These are phyloP conservation scores for Phytophthora fragariaefolia DNA, from an alignment of 352 stramenopile species.

Conservation along the genomic window DNA sequence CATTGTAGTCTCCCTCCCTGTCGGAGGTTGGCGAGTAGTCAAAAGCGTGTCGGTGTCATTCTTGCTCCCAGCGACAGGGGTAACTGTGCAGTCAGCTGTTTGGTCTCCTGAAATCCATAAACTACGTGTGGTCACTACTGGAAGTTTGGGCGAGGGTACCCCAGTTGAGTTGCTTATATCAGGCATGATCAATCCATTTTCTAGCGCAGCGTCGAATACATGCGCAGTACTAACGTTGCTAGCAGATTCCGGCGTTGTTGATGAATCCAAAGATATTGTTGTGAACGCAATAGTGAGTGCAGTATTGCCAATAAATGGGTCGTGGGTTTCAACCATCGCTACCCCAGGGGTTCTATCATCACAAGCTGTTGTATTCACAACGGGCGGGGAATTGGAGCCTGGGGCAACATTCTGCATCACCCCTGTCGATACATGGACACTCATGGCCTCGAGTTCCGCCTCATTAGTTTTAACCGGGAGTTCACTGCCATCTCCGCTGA, in stretches of 20 bases:
- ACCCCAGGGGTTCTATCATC: slow-evolving; percentile 60
- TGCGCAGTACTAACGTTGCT: slow-evolving; percentile 49
- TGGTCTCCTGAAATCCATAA: slow-evolving; percentile 40
- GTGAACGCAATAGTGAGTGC: slow-evolving; percentile 54
- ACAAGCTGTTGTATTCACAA: slow-evolving; percentile 49
- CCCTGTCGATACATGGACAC: slow-evolving; percentile 41
- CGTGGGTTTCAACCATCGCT: slow-evolving; percentile 45
- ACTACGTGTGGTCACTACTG: slow-evolving; percentile 47
- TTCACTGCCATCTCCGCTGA: slow-evolving; percentile 8
- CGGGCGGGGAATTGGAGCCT: slow-evolving; percentile 48
- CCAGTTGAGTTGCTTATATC: slow-evolving; percentile 48
- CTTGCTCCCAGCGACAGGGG: slow-evolving; percentile 32
- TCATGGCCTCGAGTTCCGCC: slow-evolving; percentile 39
- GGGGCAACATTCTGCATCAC: slow-evolving; percentile 50
- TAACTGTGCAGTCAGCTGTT: slow-evolving; percentile 36
- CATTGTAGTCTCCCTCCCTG: slow-evolving; percentile 44
- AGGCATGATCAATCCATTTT: slow-evolving; percentile 65
- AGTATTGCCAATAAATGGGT: slow-evolving; percentile 28
- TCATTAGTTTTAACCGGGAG: slow-evolving; percentile 23
- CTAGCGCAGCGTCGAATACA: slow-evolving; percentile 11
- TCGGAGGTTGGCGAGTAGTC: slow-evolving; percentile 48
- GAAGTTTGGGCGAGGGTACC: slow-evolving; percentile 45
- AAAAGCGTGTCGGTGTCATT: slow-evolving; percentile 35
- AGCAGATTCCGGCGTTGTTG: slow-evolving; percentile 51
- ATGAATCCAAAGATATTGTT: slow-evolving; percentile 47